Percentiles rank a stretch among this genome's conserved stretches.
Evolutionary conservation across 345 rosid genomes (phyloP).

Genomic region (Eutrema heterophyllum): DNA sequence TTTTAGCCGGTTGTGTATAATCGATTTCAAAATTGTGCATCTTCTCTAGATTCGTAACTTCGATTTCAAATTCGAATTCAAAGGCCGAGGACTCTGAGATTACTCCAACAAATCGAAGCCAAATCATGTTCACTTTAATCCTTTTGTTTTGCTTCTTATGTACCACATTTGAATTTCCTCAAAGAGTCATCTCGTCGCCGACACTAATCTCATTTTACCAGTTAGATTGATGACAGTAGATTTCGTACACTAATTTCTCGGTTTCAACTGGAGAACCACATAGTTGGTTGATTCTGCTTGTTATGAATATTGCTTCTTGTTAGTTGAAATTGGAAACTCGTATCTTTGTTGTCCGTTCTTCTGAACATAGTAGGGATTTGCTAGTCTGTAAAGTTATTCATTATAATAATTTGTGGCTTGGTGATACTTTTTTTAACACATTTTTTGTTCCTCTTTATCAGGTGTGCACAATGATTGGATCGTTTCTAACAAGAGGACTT

Average conservation of each 20-base stretch:
- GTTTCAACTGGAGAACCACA: too few species aligned
- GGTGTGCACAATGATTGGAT: conserved; percentile 46
- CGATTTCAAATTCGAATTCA: conserved; percentile 1
- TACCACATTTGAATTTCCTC: not conserved
- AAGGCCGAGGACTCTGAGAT: not conserved
- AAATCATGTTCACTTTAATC: not conserved
- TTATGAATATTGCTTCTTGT: not conserved
- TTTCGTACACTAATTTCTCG: not conserved
- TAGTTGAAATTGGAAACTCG: not conserved
- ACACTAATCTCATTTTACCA: not conserved
- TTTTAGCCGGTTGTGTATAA: not conserved
- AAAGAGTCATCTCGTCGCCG: conserved; percentile 10
- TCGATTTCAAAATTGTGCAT: conserved; percentile 15
- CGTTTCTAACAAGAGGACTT: conserved; percentile 57
- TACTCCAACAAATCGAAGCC: not conserved
- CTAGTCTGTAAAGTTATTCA: not conserved
- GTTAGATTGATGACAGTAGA: not conserved
- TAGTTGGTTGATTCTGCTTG: conserved; percentile 6
- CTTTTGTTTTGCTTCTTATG: not conserved
- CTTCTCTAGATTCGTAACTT: conserved; percentile 2
- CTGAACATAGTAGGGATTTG: not conserved
- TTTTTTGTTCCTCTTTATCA: not conserved
- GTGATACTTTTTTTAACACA: not conserved
- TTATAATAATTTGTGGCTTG: not conserved
- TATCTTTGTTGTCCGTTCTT: not conserved